Base-by-base conservation (phyloP, 805 yeast genomes). In the Pichia cabralensis region DNA sequence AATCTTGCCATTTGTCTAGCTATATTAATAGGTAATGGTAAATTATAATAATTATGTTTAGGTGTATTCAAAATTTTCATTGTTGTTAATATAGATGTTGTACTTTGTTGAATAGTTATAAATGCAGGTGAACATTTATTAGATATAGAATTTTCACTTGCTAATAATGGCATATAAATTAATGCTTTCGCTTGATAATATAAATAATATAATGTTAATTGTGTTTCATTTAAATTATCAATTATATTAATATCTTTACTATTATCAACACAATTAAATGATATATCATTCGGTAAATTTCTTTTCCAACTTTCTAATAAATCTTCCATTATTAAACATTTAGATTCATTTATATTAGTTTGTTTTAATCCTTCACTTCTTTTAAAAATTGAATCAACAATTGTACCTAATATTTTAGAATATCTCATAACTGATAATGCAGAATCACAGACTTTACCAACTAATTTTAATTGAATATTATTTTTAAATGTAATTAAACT, bases 271-370 rank as follows among this genome's bases (percentile, higher is more conserved):
- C 42, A 40, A 25, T 79, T 80, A 45, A 84, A 81, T 36, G 65
- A 67, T 39, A 82, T 59, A 26, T 67, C 65, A 0, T 55, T 26
- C 2, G 94, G 84, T 26, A 86, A 60, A 26, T 79, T 81, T 15
- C 76, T 60, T 46, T 83, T 64, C 96, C 96, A 86, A 31, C 71
- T 61, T 45, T 85, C 94, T 30, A 86, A 61, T 46, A 76, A 69
- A 45, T 79, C 74, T 49, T 86, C 95, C 31, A 54, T 41, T 8
- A 58, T 39, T 34, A 59, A 43, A 31, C 57, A 44, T 9, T 53
- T 42, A 8, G 59, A 52, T 37, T 58, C 62, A 28, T 47, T 50
- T 14, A 52, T 41, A 31, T 47, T 41, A 10, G 58, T 38, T 14
- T 49, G 44, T 23, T 55, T 51, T 31, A 43, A 28, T 26, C 54